Base-by-base conservation (phyloP, 495 filamentous ascomycete genomes). In the Penicillium roqueforti region DNA sequence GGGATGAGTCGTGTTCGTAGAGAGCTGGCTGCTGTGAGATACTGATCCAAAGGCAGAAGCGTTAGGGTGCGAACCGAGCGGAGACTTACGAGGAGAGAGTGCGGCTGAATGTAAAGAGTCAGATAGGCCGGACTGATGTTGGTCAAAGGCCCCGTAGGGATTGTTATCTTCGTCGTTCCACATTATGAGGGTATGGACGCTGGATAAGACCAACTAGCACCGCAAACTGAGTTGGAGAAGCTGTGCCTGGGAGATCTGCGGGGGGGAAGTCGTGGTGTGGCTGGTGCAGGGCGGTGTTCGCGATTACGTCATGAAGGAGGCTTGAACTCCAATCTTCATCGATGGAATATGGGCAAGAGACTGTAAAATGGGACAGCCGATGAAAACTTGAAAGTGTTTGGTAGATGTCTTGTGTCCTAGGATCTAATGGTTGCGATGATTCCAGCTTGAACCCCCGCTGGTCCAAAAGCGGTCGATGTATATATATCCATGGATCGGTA, bases 111-210 rank as follows among this genome's bases (percentile, higher is more conserved):
- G 82, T 26, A 83, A 76, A 10, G 83, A 83, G 25, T 86, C 84
- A 11, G 87, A 89, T n/a, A 85, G 74, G 62, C 82, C 82, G 42
- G 89, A 87, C 66, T 93, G 87, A 55, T 84, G 82, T 58, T 87
- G 86, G 67, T 91, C 87, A 75, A 92, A 93, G 69, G 87, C 89
- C 58, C 89, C 90, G 66, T 96, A 96, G 9, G 91, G 91, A 61
- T 96, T 96, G 71, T 96, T 96, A 66, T 89, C 86, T 71, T 96
- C 91, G 76, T 95, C 91, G 79, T 95, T 91, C 91, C 74, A 77
- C 74, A 77, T 77, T 50, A 48, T 67, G 46, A 40, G 39, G 7
- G 25, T 45, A 40, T 39, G 55, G 54, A 47, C 43, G 60, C 57
- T 65, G 51, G 49, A 54, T 54, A 56, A 46, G 37, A 55, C 54